A percentile compares a stretch with the other conserved stretches of the same genome.
Conservation (phyloP, 345 rosid genomes). For the Hirschfeldia incana region DNA sequence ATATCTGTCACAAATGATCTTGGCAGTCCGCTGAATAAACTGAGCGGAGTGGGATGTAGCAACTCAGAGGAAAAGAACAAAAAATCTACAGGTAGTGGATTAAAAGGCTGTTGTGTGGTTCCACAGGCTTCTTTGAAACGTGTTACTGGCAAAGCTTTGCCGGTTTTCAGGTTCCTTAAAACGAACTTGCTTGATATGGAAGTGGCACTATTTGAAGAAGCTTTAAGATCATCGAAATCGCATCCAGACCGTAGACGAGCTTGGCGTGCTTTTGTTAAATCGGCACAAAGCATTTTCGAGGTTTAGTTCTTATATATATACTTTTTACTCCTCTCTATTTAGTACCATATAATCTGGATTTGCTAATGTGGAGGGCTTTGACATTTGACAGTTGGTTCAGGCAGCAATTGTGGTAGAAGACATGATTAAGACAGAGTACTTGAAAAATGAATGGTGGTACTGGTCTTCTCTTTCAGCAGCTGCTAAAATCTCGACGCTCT, state of each 20-base stretch:
- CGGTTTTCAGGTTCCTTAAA: slow-evolving; percentile 60
- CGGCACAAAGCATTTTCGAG: slow-evolving; percentile 77
- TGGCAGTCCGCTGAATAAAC: slow-evolving; percentile 29
- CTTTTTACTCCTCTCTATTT: slow-evolving; percentile 1
- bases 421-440: slow-evolving; percentile 73
- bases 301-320: slow-evolving; percentile 38
- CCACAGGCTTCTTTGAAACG: slow-evolving; percentile 79
- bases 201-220: slow-evolving; percentile 79
- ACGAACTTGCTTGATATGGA: slow-evolving; percentile 90
- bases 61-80: slow-evolving; percentile 49
- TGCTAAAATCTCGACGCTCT: slow-evolving; percentile 70
- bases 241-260: slow-evolving; percentile 61
- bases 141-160: slow-evolving; percentile 57
- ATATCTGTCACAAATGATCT: slow-evolving; percentile 40
- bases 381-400: slow-evolving; percentile 67
- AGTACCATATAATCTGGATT: neutral
- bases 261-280: slow-evolving; percentile 85
- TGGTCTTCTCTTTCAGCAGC: slow-evolving; percentile 98
- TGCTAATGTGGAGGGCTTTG: slow-evolving; percentile 3
- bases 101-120: slow-evolving; percentile 57
- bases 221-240: slow-evolving; percentile 69
- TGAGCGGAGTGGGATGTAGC: slow-evolving; percentile 37
- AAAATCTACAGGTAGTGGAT: slow-evolving; percentile 40
- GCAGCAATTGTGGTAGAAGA: slow-evolving; percentile 83
- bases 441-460: slow-evolving; percentile 97